phyloP scores from a whole-genome alignment of 768 basidiomycete species.

The Hericium erinaceus region DNA sequence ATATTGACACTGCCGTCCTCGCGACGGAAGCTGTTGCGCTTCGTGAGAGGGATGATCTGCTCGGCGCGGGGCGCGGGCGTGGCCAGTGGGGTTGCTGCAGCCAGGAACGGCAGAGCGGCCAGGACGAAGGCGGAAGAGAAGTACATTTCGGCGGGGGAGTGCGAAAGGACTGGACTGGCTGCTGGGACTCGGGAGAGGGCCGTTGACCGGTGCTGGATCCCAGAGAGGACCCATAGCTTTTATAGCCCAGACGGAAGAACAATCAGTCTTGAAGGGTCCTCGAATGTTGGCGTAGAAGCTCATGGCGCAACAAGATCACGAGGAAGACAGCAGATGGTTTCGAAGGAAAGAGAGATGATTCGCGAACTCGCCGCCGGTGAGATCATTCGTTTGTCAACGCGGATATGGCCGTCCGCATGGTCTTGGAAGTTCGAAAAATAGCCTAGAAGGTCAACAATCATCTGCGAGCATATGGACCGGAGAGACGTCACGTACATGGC shows the following conservation, averaged over 20 bases:
- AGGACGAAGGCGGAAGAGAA: constrained; percentile 18
- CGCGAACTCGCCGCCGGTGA: too few relatives aligned
- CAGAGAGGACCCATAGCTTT: background rate
- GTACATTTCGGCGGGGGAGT: background rate
- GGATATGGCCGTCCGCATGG: too few relatives aligned
- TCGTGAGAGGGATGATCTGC: constrained; percentile 1
- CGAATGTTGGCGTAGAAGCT: too few relatives aligned
- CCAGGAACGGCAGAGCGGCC: constrained; percentile 2
- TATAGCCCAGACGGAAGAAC: background rate
- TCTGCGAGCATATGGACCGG: too few relatives aligned
- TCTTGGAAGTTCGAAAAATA: too few relatives aligned
- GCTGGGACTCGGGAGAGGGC: background rate
- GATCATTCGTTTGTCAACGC: too few relatives aligned
- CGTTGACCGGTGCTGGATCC: background rate
- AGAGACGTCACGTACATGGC: too few relatives aligned
- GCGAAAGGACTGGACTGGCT: background rate
- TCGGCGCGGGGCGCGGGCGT: background rate
- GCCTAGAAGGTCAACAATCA: too few relatives aligned
- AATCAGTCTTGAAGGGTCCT: too few relatives aligned
- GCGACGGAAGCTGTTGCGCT: background rate
- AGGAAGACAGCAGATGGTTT: too few relatives aligned
- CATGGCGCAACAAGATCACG: too few relatives aligned
- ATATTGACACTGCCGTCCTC: constrained; percentile 1
- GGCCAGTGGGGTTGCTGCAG: background rate
- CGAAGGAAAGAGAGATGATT: too few relatives aligned